Evolutionary conservation across 2,329 filamentous ascomycete species (phyloP).

Genomic region (Waltergamsia citrina): DNA sequence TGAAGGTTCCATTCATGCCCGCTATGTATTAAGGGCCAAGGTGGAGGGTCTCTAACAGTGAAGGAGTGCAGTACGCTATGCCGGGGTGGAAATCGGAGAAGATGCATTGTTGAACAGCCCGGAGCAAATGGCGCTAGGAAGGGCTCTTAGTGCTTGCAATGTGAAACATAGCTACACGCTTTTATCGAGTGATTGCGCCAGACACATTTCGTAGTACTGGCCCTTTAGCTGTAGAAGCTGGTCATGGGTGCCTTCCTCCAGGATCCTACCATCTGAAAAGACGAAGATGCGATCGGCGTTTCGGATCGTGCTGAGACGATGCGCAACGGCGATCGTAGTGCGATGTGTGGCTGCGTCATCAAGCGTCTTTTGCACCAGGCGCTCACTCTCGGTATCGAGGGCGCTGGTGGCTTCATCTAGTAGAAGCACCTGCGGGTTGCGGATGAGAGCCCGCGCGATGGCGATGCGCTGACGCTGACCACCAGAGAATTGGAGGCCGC

Average conservation of each 20-base stretch:
- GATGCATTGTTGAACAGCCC: neutral
- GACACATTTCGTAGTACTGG: conserved; percentile 10
- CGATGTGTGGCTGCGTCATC: no score
- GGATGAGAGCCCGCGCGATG: no score
- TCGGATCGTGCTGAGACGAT: conserved; percentile 89
- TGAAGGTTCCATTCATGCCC: no score
- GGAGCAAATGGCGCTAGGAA: neutral
- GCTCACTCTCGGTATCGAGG: no score
- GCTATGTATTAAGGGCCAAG: neutral
- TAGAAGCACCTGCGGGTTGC: no score
- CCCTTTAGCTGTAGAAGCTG: conserved; percentile 47
- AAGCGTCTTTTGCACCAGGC: no score
- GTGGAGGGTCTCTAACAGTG: conserved; percentile 1
- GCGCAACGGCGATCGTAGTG: conserved; percentile 93
- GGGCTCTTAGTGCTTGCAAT: neutral
- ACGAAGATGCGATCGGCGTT: conserved; percentile 94
- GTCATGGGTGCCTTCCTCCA: conserved; percentile 87
- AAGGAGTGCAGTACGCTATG: conserved; percentile 1
- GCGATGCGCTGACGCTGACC: no score
- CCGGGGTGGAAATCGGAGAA: neutral
- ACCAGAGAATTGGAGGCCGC: no score
- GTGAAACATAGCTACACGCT: neutral
- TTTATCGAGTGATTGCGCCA: conserved; percentile 9
- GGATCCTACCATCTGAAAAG: conserved; percentile 74
- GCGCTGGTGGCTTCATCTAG: conserved; percentile 14